Evolutionary conservation across 2,329 filamentous ascomycete species (phyloP).

Genomic region (Colletotrichum falcatum): DNA sequence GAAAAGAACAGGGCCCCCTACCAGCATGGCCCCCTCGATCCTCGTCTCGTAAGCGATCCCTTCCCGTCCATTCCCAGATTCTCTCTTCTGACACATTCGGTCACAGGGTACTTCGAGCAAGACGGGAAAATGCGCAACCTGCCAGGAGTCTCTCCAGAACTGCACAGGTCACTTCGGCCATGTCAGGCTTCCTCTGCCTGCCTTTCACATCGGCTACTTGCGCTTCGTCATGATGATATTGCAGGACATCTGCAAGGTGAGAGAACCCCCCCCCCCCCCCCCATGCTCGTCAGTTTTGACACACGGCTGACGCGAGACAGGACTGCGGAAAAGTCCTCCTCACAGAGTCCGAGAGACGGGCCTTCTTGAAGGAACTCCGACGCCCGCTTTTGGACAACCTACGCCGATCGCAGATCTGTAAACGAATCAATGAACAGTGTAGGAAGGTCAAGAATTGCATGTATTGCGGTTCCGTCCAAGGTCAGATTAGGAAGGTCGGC

Average conservation of each 20-base stretch:
- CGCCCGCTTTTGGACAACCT: constrained; percentile 88
- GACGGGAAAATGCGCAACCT: constrained; percentile 82
- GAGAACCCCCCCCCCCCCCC: no score
- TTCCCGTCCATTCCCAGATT: not conserved
- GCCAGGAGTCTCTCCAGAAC: constrained; percentile 81
- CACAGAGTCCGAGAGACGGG: constrained; percentile 80
- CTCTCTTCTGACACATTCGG: not conserved
- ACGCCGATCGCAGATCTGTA: constrained; percentile 83
- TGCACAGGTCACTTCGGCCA: constrained; percentile 98
- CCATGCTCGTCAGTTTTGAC: not conserved
- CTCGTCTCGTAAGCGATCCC: constrained; percentile 70
- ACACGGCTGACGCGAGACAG: constrained; percentile 47
- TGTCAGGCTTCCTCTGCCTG: constrained; percentile 88
- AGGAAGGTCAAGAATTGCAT: constrained; percentile 87
- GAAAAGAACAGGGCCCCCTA: constrained; percentile 81
- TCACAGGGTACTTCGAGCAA: constrained; percentile 87
- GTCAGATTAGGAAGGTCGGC: constrained; percentile 90
- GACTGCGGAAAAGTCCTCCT: constrained; percentile 88
- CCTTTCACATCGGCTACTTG: constrained; percentile 96
- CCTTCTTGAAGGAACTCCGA: constrained; percentile 83
- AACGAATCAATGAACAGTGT: constrained; percentile 90
- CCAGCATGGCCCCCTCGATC: constrained; percentile 87
- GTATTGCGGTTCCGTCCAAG: constrained; percentile 85
- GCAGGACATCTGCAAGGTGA: constrained; percentile 91
- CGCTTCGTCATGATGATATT: constrained; percentile 92